These are phyloP conservation scores for Amanita fuliginea DNA, from an alignment of 768 basidiomycete genomes.

Conservation along the genomic window DNA sequence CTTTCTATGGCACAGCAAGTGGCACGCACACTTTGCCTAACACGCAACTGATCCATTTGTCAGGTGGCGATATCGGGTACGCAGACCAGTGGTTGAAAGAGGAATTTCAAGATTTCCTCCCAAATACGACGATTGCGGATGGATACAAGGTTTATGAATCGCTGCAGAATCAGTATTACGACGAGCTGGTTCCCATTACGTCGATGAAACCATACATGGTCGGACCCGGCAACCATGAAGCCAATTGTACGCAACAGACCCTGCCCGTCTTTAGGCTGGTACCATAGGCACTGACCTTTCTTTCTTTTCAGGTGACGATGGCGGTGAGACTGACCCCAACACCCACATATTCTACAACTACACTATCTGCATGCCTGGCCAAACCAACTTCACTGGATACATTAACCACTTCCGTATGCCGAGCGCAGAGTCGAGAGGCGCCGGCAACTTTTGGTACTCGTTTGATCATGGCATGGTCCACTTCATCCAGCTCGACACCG, in stretches of 20 bases:
- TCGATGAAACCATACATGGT: slow-evolving; percentile 14
- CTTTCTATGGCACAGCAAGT: slow-evolving; percentile 13
- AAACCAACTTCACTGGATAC: slow-evolving; percentile 14
- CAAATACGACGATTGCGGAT: slow-evolving; percentile 10
- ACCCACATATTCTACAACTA: slow-evolving; percentile 1
- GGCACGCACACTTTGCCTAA: neutral
- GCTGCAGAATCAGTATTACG: slow-evolving; percentile 13
- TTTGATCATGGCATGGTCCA: slow-evolving; percentile 14
- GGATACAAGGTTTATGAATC: slow-evolving; percentile 13
- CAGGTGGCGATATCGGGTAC: slow-evolving; percentile 12
- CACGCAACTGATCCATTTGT: neutral
- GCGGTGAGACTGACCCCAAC: slow-evolving; percentile 4
- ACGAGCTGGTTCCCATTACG: slow-evolving; percentile 12
- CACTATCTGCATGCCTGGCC: slow-evolving; percentile 12
- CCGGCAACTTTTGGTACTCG: slow-evolving; percentile 14
- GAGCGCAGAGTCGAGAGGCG: slow-evolving; percentile 9
- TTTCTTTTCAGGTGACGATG: slow-evolving; percentile 7
- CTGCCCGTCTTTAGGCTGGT: neutral
- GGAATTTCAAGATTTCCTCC: slow-evolving; percentile 10
- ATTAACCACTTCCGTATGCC: slow-evolving; percentile 13
- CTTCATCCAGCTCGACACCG: slow-evolving; percentile 12
- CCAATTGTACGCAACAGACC: slow-evolving; percentile 9
- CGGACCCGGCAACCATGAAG: slow-evolving; percentile 14
- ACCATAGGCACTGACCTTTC: neutral
- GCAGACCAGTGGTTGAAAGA: slow-evolving; percentile 13